Evolutionary conservation across 192 early-diverging fungal genomes (phyloP), one percentile per base, ranked within the genome.

Genomic region (Lobosporangium transversale): DNA sequence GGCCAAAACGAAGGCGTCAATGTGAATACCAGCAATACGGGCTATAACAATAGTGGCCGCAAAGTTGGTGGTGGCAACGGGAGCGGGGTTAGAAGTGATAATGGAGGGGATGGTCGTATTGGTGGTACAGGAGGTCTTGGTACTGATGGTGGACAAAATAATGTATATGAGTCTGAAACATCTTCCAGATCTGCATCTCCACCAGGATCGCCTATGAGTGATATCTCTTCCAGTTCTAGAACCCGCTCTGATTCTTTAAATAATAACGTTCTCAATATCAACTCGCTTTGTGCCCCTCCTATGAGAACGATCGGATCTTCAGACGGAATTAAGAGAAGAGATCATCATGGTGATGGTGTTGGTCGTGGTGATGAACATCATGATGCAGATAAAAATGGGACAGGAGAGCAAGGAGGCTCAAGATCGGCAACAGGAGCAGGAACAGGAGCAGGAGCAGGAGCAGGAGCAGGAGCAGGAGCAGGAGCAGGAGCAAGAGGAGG

Each of bases 181-280:
- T 53, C 51, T 18, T 53, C 51, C 18, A 53, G 51, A 53, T 6
- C 30, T 5, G 27, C 51, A 5, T 53, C 51, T 6, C 29, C 51
- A 15, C 51, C 51, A 4, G 10, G 26, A 12, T 53, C 51, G 11
- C 51, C 51, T 15, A 33, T 20, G 7, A 15, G 11, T 15, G 10
- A 1, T 18, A 15, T 27, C 30, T 29, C 7, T 7, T 24, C 9
- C 3, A 23, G 7, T 2, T 50, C 48, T 26, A 50, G 51, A 29
- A 53, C 29, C 17, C 51, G 51, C 29, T 53, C 51, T 2, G 30
- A 53, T 32, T 53, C 51, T 2, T 37, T 45, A 21, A 30, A 4
- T 27, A 6, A 24, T 9, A 5, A 0, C 23, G 11, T 37, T 55
- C 1, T 36, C 12, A 31, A 55, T 29, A 55, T 27, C 53, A 18